These are phyloP conservation scores for Rhizoclosmatium globosum DNA, from an alignment of 192 early-diverging fungal species.

Conservation along the genomic window DNA sequence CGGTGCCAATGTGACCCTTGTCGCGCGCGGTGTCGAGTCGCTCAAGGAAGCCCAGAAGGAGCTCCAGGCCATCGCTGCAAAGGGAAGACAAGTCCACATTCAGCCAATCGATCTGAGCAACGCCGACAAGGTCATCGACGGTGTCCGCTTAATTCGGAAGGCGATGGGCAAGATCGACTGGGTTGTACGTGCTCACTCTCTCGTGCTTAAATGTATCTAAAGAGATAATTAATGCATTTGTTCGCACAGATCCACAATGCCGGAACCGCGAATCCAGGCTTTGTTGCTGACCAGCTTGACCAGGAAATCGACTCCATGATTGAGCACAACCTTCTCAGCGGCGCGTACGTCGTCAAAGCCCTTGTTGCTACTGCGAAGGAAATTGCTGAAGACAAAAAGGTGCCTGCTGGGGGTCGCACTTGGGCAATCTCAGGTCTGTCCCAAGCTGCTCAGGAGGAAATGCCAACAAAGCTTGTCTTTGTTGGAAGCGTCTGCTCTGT, in stretches of 20 bases:
- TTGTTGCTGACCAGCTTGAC: slow-evolving; percentile 43
- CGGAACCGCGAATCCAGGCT: slow-evolving; percentile 41
- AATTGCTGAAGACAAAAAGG: slow-evolving; percentile 9
- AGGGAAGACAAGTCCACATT: neutral
- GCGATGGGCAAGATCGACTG: slow-evolving; percentile 11
- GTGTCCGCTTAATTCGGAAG: neutral
- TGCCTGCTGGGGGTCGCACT: slow-evolving; percentile 4
- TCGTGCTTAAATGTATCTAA: neutral
- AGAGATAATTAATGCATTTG: neutral
- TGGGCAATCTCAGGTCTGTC: slow-evolving; percentile 42
- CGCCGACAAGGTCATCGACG: slow-evolving; percentile 1
- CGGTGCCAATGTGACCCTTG: slow-evolving; percentile 58
- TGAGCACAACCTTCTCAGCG: slow-evolving; percentile 49
- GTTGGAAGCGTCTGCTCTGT: slow-evolving; percentile 48
- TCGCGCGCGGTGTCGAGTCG: slow-evolving; percentile 48
- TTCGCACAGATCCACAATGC: slow-evolving; percentile 29
- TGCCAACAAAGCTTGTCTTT: slow-evolving; percentile 49
- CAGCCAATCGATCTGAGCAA: slow-evolving; percentile 9
- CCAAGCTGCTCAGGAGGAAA: slow-evolving; percentile 20
- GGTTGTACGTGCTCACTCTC: neutral
- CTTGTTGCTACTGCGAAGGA: slow-evolving; percentile 38
- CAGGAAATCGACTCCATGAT: slow-evolving; percentile 44
- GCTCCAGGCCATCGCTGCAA: neutral
- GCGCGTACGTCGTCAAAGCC: slow-evolving; percentile 49
- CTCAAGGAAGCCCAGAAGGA: slow-evolving; percentile 11